Base-by-base conservation (phyloP, 1,139 yeast species). In the Geotrichum carabidarum region DNA sequence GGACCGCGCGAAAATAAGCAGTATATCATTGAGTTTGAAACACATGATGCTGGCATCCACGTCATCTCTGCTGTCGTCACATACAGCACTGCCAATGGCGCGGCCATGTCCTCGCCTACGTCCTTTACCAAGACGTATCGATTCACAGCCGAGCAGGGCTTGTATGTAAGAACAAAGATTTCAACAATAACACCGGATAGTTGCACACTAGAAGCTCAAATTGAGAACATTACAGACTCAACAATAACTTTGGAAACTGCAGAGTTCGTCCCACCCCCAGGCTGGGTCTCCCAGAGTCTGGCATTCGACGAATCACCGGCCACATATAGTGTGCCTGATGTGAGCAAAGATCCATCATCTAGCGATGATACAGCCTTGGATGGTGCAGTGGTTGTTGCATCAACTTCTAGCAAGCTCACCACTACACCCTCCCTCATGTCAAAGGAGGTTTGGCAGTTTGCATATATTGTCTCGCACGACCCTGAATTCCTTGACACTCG, bases 161-260 rank as follows among this genome's bases (percentile, higher is more conserved):
- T 70, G 43, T 53, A 59, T 44, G 68, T 70, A 46, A 66, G 68
- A 38, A 67, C 70, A 41, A 68, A 68, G 55, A 55, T 65, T 37
- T 58, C 67, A n/a, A 56, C 59, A 27, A 36, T 55, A 3, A 51
- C 56, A 18, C 50, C 55, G 42, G 58, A 40, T 31, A 56, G 53
- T 35, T 61, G 62, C 48, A 60, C 68, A 1, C 55, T 70, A 6
- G 72, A 71, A 58, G 68, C 72, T 1, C 72, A 71, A 56, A 62
- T 71, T 2, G 74, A 71, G 51, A 71, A 71, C 54, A 54, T 66
- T 14, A 63, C 72, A 1, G 66, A 63, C 31, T 46, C 64, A 6
- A 57, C 65, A 15, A 52, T 71, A 58, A 60, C 65, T 5, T 59
- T 71, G 35, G 72, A 68, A 54, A 62, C 69, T 17, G 62, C 66